Percentiles rank a stretch among this genome's conserved stretches.
Conservation (phyloP, 306 rosid species). For the Quercus cerris region DNA sequence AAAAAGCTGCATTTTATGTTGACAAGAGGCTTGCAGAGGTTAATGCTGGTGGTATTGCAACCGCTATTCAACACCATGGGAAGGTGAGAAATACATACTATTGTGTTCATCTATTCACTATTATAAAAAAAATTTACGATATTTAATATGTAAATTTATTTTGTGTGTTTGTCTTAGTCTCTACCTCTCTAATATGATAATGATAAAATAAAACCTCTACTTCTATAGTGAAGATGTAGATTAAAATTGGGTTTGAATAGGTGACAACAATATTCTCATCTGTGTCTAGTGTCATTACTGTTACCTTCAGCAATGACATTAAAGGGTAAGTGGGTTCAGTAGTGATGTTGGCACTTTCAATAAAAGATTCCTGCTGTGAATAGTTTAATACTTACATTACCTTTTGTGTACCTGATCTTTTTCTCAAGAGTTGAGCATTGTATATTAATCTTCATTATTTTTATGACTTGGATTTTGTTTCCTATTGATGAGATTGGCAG, state of each 20-base stretch:
- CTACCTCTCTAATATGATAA: background rate
- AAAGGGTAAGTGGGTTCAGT: background rate
- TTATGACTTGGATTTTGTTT: background rate
- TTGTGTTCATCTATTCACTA: constrained; percentile 8
- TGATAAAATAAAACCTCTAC: background rate
- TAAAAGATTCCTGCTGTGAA: background rate
- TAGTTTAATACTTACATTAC: background rate
- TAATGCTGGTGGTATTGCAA: constrained; percentile 88
- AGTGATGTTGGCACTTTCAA: background rate
- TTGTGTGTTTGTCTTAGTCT: background rate
- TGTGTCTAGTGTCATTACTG: background rate
- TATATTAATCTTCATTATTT: background rate
- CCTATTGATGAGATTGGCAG: background rate
- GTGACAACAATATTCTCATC: background rate
- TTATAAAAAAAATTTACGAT: background rate
- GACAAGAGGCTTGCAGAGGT: constrained; percentile 82
- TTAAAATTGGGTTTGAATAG: background rate
- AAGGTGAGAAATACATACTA: constrained; percentile 46
- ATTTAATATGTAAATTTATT: background rate
- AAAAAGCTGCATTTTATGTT: constrained; percentile 78
- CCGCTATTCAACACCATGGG: constrained; percentile 89
- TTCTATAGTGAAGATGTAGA: background rate
- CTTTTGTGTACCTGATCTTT: background rate
- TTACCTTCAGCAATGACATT: background rate
- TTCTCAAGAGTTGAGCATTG: background rate